Evolutionary conservation across 306 rosid genomes (phyloP).

Genomic region (Pterocarpus macrocarpus): DNA sequence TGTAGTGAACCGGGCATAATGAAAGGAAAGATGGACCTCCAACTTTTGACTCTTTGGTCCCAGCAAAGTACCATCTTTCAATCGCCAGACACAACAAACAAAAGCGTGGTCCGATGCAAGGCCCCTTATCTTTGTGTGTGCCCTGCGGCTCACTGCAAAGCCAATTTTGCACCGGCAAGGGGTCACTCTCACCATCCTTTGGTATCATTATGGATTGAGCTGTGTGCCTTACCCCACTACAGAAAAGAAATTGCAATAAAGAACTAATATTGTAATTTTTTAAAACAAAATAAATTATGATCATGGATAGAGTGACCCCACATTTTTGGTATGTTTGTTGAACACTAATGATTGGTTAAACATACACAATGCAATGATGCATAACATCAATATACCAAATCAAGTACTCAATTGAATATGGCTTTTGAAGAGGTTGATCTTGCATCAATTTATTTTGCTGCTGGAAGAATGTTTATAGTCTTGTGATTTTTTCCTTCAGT

Average conservation of each 20-base stretch:
- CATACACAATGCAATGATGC: conserved; percentile 27
- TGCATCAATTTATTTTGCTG: background rate
- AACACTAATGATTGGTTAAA: conserved; percentile 41
- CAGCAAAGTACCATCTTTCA: background rate
- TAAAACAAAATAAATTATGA: background rate
- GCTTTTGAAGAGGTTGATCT: conserved; percentile 30
- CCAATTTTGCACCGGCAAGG: conserved; percentile 48
- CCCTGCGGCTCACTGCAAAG: conserved; percentile 25
- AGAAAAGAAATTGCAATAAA: conserved; percentile 6
- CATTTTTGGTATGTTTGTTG: conserved; percentile 42
- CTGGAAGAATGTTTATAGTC: too few species aligned
- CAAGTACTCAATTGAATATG: conserved; percentile 32
- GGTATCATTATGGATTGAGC: conserved; percentile 27
- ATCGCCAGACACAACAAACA: conserved; percentile 12
- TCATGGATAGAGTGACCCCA: conserved; percentile 38
- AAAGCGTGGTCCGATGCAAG: conserved; percentile 19
- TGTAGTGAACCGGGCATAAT: background rate
- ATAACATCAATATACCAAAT: conserved; percentile 4
- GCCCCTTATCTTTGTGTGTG: conserved; percentile 32
- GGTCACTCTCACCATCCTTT: conserved; percentile 16
- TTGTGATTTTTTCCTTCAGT: too few species aligned
- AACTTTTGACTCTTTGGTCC: conserved; percentile 47
- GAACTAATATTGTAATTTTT: background rate
- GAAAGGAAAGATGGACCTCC: conserved; percentile 16
- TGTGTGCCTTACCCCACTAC: conserved; percentile 41